Evolutionary conservation across 163 green algal genomes (phyloP), one percentile per base, ranked within the genome.

Genomic region (Chlamydomonas reinhardtii): DNA sequence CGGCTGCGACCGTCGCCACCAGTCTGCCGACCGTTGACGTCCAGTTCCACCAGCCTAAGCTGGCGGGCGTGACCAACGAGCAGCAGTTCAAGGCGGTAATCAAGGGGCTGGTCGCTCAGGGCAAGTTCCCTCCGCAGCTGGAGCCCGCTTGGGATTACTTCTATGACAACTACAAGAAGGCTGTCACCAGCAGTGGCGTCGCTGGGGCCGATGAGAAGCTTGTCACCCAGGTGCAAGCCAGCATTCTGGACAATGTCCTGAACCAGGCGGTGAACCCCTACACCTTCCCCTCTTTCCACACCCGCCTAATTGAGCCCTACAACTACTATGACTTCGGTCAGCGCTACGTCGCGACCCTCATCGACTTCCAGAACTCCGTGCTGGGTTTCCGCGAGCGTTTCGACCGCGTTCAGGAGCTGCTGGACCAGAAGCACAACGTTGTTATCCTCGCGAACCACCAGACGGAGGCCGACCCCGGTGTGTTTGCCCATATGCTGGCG

Each of bases 391-490:
- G 92, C 32, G 94, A 98, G 59, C 86, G 92, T 29, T 99, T 96
- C 84, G 88, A 90, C 69, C 66, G 81, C 32, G 69, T 89, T 27
- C 73, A 85, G 54, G 77, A 87, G 76, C 92, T 96, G 90, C 89
- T 99, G 43, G 89, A 91, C 29, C 84, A 81, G 35, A 97, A 97
- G 20, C 85, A 99, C 71, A 99, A 99, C 92, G 97, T 99, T 11
- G 91, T 99, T 25, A 86, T 99, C 54, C 91, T 99, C 56, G 97
- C 98, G 68, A 99, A 99, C 92, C 98, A 99, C 90, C 98, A 99
- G 93, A 99, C 96, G 24, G 98, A 99, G 91, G 98, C 98, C 8
- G 98, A 99, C 89, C 97, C 98, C 2, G 95, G 94, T n/a, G 97
- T 98, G 34, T 98, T 97, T 88, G 96, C 98, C 16, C 94, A 99